Evolutionary conservation across 192 early-diverging fungal genomes (phyloP), one percentile per base, ranked within the genome.

Genomic region (Blastocladiella britannica): DNA sequence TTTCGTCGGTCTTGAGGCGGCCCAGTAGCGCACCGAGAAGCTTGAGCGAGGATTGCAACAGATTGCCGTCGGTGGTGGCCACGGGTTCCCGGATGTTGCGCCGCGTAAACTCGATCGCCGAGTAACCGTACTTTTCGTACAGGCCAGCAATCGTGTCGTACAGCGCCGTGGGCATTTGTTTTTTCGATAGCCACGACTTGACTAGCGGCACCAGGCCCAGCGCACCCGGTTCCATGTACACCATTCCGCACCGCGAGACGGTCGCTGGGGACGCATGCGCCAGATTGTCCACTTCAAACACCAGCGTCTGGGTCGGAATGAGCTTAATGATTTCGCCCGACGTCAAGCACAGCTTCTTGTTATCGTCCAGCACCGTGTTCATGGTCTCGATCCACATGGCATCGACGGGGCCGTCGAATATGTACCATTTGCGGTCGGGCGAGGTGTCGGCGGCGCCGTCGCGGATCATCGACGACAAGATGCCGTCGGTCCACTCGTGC

Each of bases 341-440:
- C n/a, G 96, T 94, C 61, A 99, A 65, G 4, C 94, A 97, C 37
- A 99, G 72, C 57, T 96, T 71, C 55, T 83, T 82, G 73, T 99
- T 99, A 69, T 99, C 96, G 65, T 97, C 96, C 37, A 99, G 72
- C 8, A 99, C 93, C 53, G 85, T 79, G 68, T 91, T 89, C 59
- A 99, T 77, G 64, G 97, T 97, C 73, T 99, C 96, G 22, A 99
- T 92, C 96, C 96, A 99, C 66, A 94, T 90, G 23, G 96, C 92
- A 72, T 97, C 96, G 8, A 99, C 93, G 69, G 96, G 93, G 64
- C 94, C 96, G 68, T 97, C 96, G 68, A 99, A 99, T n/a, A 97
- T 85, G 59, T 97, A 94, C 96, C 96, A 99, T 62, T 99, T 93
- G 26, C 96, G 84, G 63, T 85, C 86, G 8, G 67, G 47, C 58